Evolutionary conservation across 1,284 basidiomycete genomes (phyloP).

Genomic region (Moniliophthora roreri): DNA sequence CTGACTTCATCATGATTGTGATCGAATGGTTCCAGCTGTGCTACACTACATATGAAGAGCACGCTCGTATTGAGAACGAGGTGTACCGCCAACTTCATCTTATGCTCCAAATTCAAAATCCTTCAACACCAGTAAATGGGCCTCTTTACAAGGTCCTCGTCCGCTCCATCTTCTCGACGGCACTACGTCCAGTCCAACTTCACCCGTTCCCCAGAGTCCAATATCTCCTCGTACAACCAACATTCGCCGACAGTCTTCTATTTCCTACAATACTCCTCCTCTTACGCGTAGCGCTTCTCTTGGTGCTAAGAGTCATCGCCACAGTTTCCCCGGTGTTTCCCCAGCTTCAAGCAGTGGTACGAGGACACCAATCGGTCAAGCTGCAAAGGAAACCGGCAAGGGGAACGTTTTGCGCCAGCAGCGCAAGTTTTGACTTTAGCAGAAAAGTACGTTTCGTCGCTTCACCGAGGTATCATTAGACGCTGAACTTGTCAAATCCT

Average conservation of each 20-base stretch:
- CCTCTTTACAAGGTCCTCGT: background rate
- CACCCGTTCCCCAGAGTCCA: background rate
- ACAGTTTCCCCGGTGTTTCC: conserved; percentile 1
- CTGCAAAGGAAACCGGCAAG: conserved; percentile 9
- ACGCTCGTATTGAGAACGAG: background rate
- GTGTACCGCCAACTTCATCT: background rate
- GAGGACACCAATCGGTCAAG: background rate
- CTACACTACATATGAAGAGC: background rate
- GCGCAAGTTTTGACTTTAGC: conserved; percentile 54
- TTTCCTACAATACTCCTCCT: conserved; percentile 1
- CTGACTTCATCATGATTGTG: no score
- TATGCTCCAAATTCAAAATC: background rate
- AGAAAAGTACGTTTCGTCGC: conserved; percentile 46
- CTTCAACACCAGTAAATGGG: background rate
- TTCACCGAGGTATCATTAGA: background rate
- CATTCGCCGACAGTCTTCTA: background rate
- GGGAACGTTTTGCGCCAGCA: conserved; percentile 16
- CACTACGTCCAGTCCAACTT: background rate
- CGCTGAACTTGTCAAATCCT: background rate
- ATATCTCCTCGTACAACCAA: background rate
- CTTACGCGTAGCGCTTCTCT: conserved; percentile 8
- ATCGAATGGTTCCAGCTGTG: no score
- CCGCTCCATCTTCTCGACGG: conserved; percentile 1
- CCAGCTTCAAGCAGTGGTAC: conserved; percentile 8
- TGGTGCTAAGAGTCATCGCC: background rate